Evolutionary conservation across 164 flowering plant genomes (phyloP), one percentile per base, ranked within the genome.

Genomic region (Cinnamomum chago): DNA sequence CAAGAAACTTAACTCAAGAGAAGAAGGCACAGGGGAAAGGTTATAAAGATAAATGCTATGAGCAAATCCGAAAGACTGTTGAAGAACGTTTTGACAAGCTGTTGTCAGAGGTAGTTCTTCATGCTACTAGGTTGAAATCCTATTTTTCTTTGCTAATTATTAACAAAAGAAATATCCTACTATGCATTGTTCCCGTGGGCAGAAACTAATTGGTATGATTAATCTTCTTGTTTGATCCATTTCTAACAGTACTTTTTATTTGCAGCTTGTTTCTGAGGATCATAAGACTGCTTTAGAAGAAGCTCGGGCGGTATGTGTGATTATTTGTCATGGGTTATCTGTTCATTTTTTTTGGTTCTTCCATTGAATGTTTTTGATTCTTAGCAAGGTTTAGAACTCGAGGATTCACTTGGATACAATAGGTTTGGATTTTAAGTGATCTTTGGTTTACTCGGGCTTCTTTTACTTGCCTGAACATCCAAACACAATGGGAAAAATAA

Each of bases 1-100:
- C 90, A 11, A 91, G 82, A 79, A 89, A 87, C 76, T 79, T 86
- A 27, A 74, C 83, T 5, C 91, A 88, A 66, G 92, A 91, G 73
- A 93, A 92, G 81, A 96, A 90, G 86, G 83, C 78, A 77, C 97
- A 89, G 78, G 98, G 99, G 13, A 96, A 96, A 85, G 92, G 92
- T 74, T 96, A 92, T 73, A 96, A 94, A 81, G 99, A 96, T 76
- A 96, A 96, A 82, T 96, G 98, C 83, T 96, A 94, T 84, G 98
- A 91, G 79, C 91, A 92, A 77, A 92, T 96, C 76, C 81, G 90
- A 73, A 89, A 86, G 79, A 80, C 99, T 35, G 99, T 96, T 81
- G 99, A 96, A 81, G 84, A 58, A 25, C 85, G 97, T 65, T 96
- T 96, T 73, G 84, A 87, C 83, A 87, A 81, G 75, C 88, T 95